Evolutionary conservation across 495 filamentous ascomycete genomes (phyloP).

Genomic region (Chaetomidium leptoderma): DNA sequence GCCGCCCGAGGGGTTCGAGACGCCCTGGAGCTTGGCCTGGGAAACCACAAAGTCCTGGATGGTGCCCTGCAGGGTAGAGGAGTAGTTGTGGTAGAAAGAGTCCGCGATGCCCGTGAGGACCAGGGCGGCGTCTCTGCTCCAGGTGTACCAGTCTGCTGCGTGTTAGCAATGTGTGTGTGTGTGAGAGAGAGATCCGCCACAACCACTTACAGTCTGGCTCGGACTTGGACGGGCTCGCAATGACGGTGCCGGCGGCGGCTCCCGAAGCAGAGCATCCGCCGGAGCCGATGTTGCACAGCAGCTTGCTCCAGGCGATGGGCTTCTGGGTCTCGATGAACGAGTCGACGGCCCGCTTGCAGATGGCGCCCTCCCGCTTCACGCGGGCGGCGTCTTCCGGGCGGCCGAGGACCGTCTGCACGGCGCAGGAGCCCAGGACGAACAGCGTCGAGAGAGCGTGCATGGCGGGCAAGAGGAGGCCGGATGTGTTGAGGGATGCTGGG

Average conservation of each 20-base stretch:
- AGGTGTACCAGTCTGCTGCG: conserved; percentile 55
- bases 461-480: conserved; percentile 37
- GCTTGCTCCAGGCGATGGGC: conserved; percentile 46
- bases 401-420: conserved; percentile 45
- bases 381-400: conserved; percentile 32
- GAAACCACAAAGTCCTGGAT: conserved; percentile 56
- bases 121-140: conserved; percentile 68
- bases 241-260: conserved; percentile 51
- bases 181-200: neutral
- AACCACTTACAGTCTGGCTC: conserved; percentile 61
- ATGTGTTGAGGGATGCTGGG: conserved; percentile 25
- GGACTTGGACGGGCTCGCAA: conserved; percentile 58
- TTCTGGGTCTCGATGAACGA: conserved; percentile 54
- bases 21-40: conserved; percentile 57
- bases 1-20: conserved; percentile 57
- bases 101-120: conserved; percentile 59
- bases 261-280: conserved; percentile 45
- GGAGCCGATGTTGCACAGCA: conserved; percentile 60
- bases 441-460: conserved; percentile 45
- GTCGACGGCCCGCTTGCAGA: conserved; percentile 47
- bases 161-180: conserved; percentile 13
- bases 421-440: conserved; percentile 43
- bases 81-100: conserved; percentile 53
- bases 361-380: conserved; percentile 35
- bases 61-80: conserved; percentile 43